Evolutionary conservation across 306 rosid genomes (phyloP), one percentile per base, ranked within the genome.

Genomic region (Fragaria vesca): DNA sequence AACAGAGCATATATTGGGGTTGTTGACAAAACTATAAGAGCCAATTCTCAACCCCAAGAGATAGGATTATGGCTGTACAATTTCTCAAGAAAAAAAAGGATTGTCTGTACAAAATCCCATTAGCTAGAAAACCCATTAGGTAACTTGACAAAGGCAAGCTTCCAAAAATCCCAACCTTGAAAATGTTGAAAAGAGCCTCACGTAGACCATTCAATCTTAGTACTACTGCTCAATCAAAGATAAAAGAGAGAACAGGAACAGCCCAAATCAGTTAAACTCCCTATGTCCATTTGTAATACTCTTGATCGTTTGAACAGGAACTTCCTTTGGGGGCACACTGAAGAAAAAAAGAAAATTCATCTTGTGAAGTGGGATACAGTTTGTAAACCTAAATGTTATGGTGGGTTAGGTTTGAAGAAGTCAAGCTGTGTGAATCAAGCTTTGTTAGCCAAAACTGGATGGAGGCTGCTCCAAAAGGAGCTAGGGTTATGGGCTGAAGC

Each of bases 81-180:
- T 12, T 47, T 47, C 52, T 47, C 17, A 12, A 12, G 17, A 47
- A 12, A 47, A 47, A 47, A 12, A 13, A 28, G 7, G 66, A 61
- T 10, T 26, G 38, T 2, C 66, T 26, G 38, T 60, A 60, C 38
- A 5, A 61, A 61, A 12, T 61, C 38, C 38, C 47, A 16, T 66
- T 21, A 24, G 36, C 24, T 28, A 3, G 16, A 28, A 55, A 12
- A 63, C 24, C 72, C 52, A 24, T 38, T 38, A 38, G 42, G 42
- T 38, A 17, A 26, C 68, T 54, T 54, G 42, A 20, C 50, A 40
- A 62, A 38, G 77, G 71, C 26, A 2, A 58, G 72, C 80, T 66
- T 75, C 75, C 79, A 30, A 68, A 66, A 74, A 66, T 70, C 52
- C 46, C 77, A 50, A 69, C 58, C 84, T 61, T 6, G 75, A 30